Evolutionary conservation across 768 basidiomycete genomes (phyloP), one percentile per base, ranked within the genome.

Genomic region (Phaeolepiota aurea): DNA sequence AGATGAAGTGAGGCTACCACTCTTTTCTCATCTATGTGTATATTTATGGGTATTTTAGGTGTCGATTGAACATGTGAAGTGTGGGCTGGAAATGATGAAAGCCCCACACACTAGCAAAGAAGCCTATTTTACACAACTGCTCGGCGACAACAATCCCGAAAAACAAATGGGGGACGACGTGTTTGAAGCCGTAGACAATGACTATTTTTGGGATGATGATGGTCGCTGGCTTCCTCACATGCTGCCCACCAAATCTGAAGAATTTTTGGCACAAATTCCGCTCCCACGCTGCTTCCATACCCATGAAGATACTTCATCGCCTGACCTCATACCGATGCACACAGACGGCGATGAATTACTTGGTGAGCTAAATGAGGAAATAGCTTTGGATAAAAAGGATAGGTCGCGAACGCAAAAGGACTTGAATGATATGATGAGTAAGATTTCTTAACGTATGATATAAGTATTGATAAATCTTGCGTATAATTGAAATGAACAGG

Each of bases 51-150:
- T 41, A 42, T 44, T 20, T 12, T 44, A 80, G 76, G 62, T 77
- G 21, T 57, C 66, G 2, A 40, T 51, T 5, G 51, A 61, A 12
- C 66, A 70, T 39, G 62, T 84, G 34, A 56, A 64, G 14, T 69
- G 71, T 32, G 77, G 73, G 7, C 48, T 79, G 31, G 63, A 68
- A 14, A 63, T 69, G 35, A 61, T 75, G 52, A 75, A 72, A 1
- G 54, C 64, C 15, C 51, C 56, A 9, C 52, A 54, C 33, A 46
- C 55, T 12, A 64, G 53, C 49, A 69, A 66, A 48, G 56, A 62
- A 20, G 47, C 52, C n/a, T 65, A 70, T 53, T 71, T 78, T 40
- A 49, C 59, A 15, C 50, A 54, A 21, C 46, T 73, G 9, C 40
- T 63, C 34, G 48, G 35, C 22, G 47, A 43, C 13, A 37, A 47